Base-by-base conservation (phyloP, 805 yeast genomes). In the Teunomyces panamensis region DNA sequence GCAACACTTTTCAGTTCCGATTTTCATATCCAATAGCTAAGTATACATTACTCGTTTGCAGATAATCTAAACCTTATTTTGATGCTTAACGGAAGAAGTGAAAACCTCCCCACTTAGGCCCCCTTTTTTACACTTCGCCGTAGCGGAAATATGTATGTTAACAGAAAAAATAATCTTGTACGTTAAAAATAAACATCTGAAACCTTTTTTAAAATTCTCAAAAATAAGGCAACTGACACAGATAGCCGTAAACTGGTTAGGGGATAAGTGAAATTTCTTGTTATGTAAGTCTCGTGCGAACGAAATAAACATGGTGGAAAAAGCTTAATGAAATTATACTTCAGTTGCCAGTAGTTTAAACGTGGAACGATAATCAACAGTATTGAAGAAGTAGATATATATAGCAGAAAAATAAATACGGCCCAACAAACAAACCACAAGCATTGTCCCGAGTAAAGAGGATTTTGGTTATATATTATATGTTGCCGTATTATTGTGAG, bases 151-250 rank as follows among this genome's bases (percentile, higher is more conserved):
- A 37, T 37, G 30, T 24, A 37, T 13, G 29, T 26, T 24, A n/a
- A 20, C 39, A 35, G 13, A 10, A 37, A 37, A 32, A 37, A 37
- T 37, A 37, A n/a, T 37, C 9, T 24, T 24, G 41, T 20, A 9
- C 26, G 20, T 20, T 37, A 37, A 37, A 37, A 37, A 17, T 37
- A 37, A 37, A 37, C 27, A 26, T 37, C 41, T 37, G 41, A 37
- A 37, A 37, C 41, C 41, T n/a, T 37, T 37, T 37, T 37, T 37
- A 24, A 20, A 37, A 7, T 24, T 37, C 26, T 35, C 39, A 20
- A 16, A 17, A 35, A 35, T 35, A 35, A n/a, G 39, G 39, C 39
- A 35, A 35, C 26, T n/a, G 26, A 17, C 39, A 9, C 26, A 20
- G 39, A 13, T 32, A 32, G 14, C 34, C 13, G 34, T 8, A 32